phyloP scores from a whole-genome alignment of 345 rosid genomes.

The Cardamine chenopodiifolia region DNA sequence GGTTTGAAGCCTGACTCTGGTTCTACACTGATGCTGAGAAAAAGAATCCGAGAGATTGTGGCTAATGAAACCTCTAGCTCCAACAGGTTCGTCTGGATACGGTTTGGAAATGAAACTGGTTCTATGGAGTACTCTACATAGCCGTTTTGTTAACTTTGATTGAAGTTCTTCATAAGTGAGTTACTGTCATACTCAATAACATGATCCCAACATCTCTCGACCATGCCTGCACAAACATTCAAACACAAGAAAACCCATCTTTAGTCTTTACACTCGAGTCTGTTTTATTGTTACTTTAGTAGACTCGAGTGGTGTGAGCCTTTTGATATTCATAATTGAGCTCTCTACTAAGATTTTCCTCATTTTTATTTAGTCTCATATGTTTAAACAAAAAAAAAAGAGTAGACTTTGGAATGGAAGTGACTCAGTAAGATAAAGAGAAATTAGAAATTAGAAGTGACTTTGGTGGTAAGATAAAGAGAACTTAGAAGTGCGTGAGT shows the following conservation, averaged over 20 bases:
- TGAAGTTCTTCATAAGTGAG: constrained; percentile 55
- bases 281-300: too few species aligned
- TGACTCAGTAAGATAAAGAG: constrained; percentile 2
- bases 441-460: constrained; percentile 9
- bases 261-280: constrained; percentile 12
- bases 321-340: constrained; percentile 21
- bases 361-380: not conserved
- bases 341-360: constrained; percentile 22
- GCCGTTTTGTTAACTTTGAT: constrained; percentile 49
- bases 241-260: constrained; percentile 17
- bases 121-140: constrained; percentile 47
- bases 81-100: constrained; percentile 50
- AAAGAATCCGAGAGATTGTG: not conserved
- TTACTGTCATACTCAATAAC: too few species aligned
- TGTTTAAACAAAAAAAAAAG: too few species aligned
- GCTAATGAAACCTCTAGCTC: constrained; percentile 46
- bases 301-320: not conserved
- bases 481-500: not conserved
- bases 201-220: constrained; percentile 74
- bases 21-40: constrained; percentile 51
- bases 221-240: constrained; percentile 56
- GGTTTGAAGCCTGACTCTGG: constrained; percentile 45
- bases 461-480: constrained; percentile 10
- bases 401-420: constrained; percentile 19
- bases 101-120: constrained; percentile 51